Evolutionary conservation across 768 basidiomycete genomes (phyloP).

Genomic region (Panaeolus papilionaceus): DNA sequence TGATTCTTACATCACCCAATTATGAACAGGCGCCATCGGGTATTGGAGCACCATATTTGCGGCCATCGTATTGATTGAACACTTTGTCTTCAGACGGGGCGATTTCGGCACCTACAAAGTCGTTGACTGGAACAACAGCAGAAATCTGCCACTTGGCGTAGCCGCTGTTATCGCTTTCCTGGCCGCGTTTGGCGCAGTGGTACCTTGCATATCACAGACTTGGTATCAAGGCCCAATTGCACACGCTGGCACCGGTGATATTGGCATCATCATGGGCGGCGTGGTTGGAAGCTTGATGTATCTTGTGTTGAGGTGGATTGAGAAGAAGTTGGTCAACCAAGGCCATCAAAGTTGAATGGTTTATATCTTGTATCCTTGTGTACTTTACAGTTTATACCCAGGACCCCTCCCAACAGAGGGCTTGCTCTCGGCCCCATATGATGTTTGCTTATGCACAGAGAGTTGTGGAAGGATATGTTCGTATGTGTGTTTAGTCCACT

Average conservation of each 20-base stretch:
- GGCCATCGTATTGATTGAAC: constrained; percentile 68
- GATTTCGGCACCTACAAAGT: constrained; percentile 56
- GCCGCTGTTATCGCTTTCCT: constrained; percentile 62
- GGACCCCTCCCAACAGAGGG: constrained; percentile 33
- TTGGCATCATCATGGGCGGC: constrained; percentile 72
- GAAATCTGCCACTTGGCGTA: constrained; percentile 62
- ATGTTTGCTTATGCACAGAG: constrained; percentile 32
- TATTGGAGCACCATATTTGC: constrained; percentile 67
- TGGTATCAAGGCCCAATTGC: constrained; percentile 80
- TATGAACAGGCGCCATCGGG: constrained; percentile 46
- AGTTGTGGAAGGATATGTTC: constrained; percentile 41
- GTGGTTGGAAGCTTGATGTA: constrained; percentile 53
- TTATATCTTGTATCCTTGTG: background rate
- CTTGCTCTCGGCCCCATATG: constrained; percentile 36
- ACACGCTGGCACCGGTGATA: constrained; percentile 62
- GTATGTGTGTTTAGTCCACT: constrained; percentile 45
- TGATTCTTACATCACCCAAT: background rate
- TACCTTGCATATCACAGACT: constrained; percentile 74
- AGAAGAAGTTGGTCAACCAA: constrained; percentile 27
- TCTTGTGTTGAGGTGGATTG: constrained; percentile 48
- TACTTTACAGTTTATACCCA: constrained; percentile 33
- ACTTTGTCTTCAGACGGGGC: constrained; percentile 63
- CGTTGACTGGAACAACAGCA: constrained; percentile 59
- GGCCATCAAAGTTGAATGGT: background rate
- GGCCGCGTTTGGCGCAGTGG: constrained; percentile 58